These are phyloP conservation scores for Iberis amara DNA, from an alignment of 441 rosid genomes.

Conservation along the genomic window DNA sequence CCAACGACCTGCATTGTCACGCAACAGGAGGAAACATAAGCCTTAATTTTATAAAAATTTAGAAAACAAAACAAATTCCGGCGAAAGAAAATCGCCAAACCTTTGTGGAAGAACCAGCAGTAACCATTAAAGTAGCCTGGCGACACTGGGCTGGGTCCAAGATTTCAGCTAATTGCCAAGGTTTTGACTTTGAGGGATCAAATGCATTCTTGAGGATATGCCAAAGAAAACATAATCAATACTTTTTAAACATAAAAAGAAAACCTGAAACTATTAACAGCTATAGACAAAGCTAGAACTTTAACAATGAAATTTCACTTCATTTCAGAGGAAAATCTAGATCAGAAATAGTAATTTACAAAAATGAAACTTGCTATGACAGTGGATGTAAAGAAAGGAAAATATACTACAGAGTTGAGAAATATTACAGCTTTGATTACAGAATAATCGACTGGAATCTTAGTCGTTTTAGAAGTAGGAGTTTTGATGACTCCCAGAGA, in stretches of 20 bases:
- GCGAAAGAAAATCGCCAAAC: constrained; percentile 33
- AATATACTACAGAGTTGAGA: constrained; percentile 23
- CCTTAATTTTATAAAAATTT: background rate
- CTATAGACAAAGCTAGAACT: background rate
- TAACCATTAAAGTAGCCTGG: constrained; percentile 52
- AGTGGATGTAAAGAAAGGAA: constrained; percentile 19
- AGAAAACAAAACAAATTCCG: background rate
- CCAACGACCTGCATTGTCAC: constrained; percentile 54
- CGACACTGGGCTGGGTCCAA: constrained; percentile 55
- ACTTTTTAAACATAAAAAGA: background rate
- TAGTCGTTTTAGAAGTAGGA: constrained; percentile 54
- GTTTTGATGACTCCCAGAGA: constrained; percentile 50
- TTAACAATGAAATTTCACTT: background rate
- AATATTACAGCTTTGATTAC: constrained; percentile 40
- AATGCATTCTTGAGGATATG: constrained; percentile 57
- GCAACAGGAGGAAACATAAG: constrained; percentile 18
- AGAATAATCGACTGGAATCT: constrained; percentile 56
- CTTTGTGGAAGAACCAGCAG: constrained; percentile 66
- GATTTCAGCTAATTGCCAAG: constrained; percentile 74
- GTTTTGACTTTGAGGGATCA: constrained; percentile 62
- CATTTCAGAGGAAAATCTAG: too few relatives aligned
- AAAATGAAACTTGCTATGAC: constrained; percentile 18
- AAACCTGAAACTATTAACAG: constrained; percentile 4
- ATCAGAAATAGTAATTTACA: too few relatives aligned
- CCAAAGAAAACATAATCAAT: background rate